These are phyloP conservation scores for Casuarina glauca DNA, from an alignment of 306 rosid genomes.

Conservation along the genomic window DNA sequence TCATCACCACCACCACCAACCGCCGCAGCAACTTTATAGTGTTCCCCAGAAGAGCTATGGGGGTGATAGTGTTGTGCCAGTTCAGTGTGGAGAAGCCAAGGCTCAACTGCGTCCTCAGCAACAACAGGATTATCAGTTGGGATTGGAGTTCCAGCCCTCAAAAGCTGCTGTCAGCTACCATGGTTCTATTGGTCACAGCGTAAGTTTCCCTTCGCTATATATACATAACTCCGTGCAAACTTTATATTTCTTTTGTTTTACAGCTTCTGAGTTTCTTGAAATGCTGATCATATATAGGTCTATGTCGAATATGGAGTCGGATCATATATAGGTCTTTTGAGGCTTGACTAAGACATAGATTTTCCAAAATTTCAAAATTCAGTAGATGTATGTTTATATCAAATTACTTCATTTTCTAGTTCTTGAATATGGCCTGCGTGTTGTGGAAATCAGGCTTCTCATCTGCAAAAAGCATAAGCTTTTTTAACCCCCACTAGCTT, in stretches of 20 bases:
- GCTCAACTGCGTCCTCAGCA: constrained; percentile 37
- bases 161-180: constrained; percentile 57
- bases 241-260: not conserved
- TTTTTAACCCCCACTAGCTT: constrained; percentile 1
- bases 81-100: constrained; percentile 43
- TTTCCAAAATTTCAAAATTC: not conserved
- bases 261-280: not conserved
- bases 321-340: too few relatives aligned
- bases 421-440: not conserved
- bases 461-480: constrained; percentile 1
- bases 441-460: not conserved
- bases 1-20: constrained; percentile 23
- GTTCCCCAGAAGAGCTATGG: constrained; percentile 43
- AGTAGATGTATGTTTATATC: not conserved
- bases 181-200: constrained; percentile 62
- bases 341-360: too few relatives aligned
- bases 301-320: too few relatives aligned
- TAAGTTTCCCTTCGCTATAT: constrained; percentile 25
- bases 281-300: not conserved
- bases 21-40: constrained; percentile 32
- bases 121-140: constrained; percentile 56
- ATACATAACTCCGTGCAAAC: not conserved
- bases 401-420: not conserved
- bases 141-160: constrained; percentile 61
- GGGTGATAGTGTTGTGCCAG: constrained; percentile 83